Evolutionary conservation across 2,329 filamentous ascomycete genomes (phyloP).

Genomic region (Fusarium drepaniforme): DNA sequence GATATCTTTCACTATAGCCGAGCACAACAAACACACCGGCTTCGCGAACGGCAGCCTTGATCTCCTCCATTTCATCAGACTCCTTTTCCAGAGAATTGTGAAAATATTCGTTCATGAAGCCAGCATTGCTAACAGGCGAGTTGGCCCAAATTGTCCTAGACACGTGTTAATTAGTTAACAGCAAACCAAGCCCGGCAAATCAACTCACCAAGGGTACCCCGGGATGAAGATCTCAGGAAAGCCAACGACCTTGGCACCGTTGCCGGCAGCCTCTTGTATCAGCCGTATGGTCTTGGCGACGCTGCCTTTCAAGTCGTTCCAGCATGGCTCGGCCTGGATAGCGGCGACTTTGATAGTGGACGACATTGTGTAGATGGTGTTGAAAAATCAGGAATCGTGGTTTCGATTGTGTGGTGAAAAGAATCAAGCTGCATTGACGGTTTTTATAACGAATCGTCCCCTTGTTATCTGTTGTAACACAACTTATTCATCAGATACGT

Average conservation of each 20-base stretch:
- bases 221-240: conserved; percentile 13
- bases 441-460: background rate
- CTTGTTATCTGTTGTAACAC: background rate
- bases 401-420: background rate
- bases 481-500: no score
- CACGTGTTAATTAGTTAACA: background rate
- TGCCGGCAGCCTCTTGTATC: background rate
- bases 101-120: conserved; percentile 1
- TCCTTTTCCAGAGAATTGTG: background rate
- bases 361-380: background rate
- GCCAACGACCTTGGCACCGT: background rate
- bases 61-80: background rate
- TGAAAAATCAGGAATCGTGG: background rate
- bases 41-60: background rate
- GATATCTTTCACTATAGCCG: conserved; percentile 1
- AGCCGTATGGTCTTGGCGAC: background rate
- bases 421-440: background rate
- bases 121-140: background rate
- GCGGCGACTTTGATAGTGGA: background rate
- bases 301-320: background rate
- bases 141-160: conserved; percentile 3
- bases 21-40: conserved; percentile 1
- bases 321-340: conserved; percentile 8
- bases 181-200: fast-evolving
- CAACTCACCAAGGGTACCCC: conserved; percentile 6